Conservation (phyloP, 2,329 filamentous ascomycete genomes). For the Botrytis medusae region DNA sequence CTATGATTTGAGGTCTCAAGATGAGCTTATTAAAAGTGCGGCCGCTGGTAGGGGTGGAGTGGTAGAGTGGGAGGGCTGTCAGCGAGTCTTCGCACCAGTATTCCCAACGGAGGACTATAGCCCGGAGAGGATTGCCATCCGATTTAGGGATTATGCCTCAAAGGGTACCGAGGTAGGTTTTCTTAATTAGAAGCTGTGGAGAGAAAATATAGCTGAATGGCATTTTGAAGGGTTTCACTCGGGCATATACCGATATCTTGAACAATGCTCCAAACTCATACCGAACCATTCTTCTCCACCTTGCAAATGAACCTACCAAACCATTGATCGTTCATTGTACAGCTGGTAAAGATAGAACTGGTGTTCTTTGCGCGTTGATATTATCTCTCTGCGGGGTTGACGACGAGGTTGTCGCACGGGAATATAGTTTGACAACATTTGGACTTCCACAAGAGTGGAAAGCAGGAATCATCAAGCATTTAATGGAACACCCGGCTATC, state of each 20-base stretch:
- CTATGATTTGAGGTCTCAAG: constrained; percentile 65
- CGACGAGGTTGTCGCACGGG: constrained; percentile 58
- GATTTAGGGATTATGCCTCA: constrained; percentile 60
- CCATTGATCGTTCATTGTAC: constrained; percentile 71
- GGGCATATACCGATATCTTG: constrained; percentile 64
- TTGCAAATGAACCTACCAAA: constrained; percentile 41
- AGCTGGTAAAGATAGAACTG: constrained; percentile 75
- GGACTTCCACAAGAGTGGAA: constrained; percentile 55
- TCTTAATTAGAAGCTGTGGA: neutral
- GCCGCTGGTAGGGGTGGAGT: constrained; percentile 41
- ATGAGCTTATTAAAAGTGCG: constrained; percentile 54
- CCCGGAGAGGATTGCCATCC: constrained; percentile 60
- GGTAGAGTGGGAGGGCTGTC: constrained; percentile 51
- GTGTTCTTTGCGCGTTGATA: constrained; percentile 66
- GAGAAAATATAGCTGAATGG: constrained; percentile 9
- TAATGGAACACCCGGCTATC: constrained; percentile 53
- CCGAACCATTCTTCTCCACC: constrained; percentile 49
- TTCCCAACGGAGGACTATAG: constrained; percentile 61
- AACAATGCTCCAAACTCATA: constrained; percentile 53
- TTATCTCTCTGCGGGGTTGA: constrained; percentile 62
- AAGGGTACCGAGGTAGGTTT: constrained; percentile 40
- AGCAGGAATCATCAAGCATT: constrained; percentile 50
- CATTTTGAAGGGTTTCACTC: constrained; percentile 55
- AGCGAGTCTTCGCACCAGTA: constrained; percentile 62
- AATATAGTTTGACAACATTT: constrained; percentile 66